Evolutionary conservation across 441 rosid genomes (phyloP).

Genomic region (Croton laevigatus): DNA sequence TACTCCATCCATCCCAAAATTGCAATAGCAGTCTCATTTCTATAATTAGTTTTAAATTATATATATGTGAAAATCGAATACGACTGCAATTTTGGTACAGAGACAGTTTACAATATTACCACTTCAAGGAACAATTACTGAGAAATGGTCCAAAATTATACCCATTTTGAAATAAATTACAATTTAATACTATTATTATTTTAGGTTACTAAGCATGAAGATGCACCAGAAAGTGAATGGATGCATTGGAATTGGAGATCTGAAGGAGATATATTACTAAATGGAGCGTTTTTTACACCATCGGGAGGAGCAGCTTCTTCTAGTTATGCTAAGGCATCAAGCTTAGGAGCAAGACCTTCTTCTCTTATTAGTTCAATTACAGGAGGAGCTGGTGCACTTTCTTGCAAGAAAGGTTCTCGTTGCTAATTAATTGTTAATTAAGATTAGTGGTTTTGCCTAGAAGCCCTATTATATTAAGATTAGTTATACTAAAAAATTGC

Average conservation of each 20-base stretch:
- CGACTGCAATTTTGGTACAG: too few relatives aligned
- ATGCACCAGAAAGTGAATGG: slow-evolving; percentile 46
- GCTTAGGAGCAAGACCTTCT: slow-evolving; percentile 61
- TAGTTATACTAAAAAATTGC: not conserved
- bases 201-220: slow-evolving; percentile 66
- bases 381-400: slow-evolving; percentile 52
- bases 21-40: too few relatives aligned
- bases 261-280: slow-evolving; percentile 54
- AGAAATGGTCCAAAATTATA: not conserved
- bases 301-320: slow-evolving; percentile 58
- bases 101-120: too few relatives aligned
- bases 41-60: too few relatives aligned
- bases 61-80: too few relatives aligned
- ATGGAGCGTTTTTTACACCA: slow-evolving; percentile 60
- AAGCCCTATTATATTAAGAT: not conserved
- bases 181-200: not conserved
- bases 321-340: slow-evolving; percentile 63
- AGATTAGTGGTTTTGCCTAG: slow-evolving; percentile 7
- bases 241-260: slow-evolving; percentile 72
- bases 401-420: slow-evolving; percentile 45
- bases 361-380: slow-evolving; percentile 48
- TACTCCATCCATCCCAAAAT: too few relatives aligned
- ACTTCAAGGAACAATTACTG: not conserved
- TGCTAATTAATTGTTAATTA: slow-evolving; percentile 28
- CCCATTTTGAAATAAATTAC: too few relatives aligned